Conservation (phyloP, 1,284 basidiomycete species). For the Tylopilus orsonianus region DNA sequence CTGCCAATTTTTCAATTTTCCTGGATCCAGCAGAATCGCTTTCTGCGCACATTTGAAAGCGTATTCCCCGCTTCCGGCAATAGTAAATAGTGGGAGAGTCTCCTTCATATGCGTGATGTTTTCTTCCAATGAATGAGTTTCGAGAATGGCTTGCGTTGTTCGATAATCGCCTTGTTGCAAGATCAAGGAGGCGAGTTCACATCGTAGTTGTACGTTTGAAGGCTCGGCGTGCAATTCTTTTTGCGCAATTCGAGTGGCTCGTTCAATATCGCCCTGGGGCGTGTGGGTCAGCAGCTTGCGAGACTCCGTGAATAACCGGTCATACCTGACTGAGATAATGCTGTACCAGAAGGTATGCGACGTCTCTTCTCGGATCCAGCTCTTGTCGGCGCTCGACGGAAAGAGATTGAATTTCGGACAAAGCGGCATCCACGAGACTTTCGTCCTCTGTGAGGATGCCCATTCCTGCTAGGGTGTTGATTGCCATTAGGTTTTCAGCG, state of each 20-base stretch:
- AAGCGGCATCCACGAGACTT: constrained; percentile 76
- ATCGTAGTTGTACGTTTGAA: constrained; percentile 45
- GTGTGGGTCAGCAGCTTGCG: constrained; percentile 2
- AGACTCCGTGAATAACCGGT: constrained; percentile 2
- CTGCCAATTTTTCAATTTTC: constrained; percentile 57
- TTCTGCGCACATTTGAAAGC: constrained; percentile 57
- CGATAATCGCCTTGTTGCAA: constrained; percentile 47
- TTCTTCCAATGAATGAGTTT: constrained; percentile 30
- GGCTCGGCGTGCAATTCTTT: constrained; percentile 59
- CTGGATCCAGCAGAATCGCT: constrained; percentile 68
- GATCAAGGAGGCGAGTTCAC: constrained; percentile 52
- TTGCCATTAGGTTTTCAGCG: constrained; percentile 73
- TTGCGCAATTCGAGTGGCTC: constrained; percentile 56
- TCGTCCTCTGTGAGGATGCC: constrained; percentile 80
- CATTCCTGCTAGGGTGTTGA: constrained; percentile 84
- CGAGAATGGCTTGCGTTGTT: constrained; percentile 42
- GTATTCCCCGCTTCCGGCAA: constrained; percentile 35
- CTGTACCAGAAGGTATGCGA: constrained; percentile 65
- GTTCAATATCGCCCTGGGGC: constrained; percentile 46
- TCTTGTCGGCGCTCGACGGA: constrained; percentile 59
- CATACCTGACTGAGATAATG: constrained; percentile 67
- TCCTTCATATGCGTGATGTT: constrained; percentile 35
- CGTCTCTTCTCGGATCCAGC: constrained; percentile 66
- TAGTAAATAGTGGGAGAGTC: constrained; percentile 45
- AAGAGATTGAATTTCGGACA: constrained; percentile 76